These are phyloP conservation scores for Brettanomyces sp. DNA, from an alignment of 805 yeast species.

Conservation along the genomic window DNA sequence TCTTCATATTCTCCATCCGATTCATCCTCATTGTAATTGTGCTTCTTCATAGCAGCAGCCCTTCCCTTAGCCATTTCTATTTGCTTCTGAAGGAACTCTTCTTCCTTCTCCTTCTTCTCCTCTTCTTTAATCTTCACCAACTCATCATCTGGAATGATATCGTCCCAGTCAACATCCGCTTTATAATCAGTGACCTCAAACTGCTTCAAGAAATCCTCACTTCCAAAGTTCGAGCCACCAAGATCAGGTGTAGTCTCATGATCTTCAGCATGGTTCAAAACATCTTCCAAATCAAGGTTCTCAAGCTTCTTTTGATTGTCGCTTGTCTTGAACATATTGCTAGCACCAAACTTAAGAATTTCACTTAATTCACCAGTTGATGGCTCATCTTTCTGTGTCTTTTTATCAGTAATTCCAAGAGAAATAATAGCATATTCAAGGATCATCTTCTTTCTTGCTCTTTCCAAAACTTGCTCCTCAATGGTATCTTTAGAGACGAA, in stretches of 20 bases:
- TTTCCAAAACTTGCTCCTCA: slow-evolving; percentile 92
- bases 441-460: slow-evolving; percentile 97
- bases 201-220: slow-evolving; percentile 94
- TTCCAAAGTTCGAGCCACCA: slow-evolving; percentile 96
- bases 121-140: slow-evolving; percentile 81
- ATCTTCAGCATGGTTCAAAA: slow-evolving; percentile 93
- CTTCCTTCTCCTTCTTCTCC: slow-evolving; percentile 80
- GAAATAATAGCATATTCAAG: slow-evolving; percentile 96
- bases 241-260: slow-evolving; percentile 92
- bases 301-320: slow-evolving; percentile 95
- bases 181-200: slow-evolving; percentile 98
- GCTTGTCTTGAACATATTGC: slow-evolving; percentile 89
- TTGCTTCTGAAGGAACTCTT: slow-evolving; percentile 79
- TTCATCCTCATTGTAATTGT: slow-evolving; percentile 28
- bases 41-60: slow-evolving; percentile 52
- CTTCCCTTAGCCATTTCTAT: slow-evolving; percentile 80
- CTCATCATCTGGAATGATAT: slow-evolving; percentile 94
- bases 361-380: slow-evolving; percentile 78
- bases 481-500: slow-evolving; percentile 98
- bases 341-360: slow-evolving; percentile 96
- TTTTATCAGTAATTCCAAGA: slow-evolving; percentile 81
- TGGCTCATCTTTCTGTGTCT: slow-evolving; percentile 60
- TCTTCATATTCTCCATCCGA: slow-evolving; percentile 30
- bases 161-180: slow-evolving; percentile 99
- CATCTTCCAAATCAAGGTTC: slow-evolving; percentile 91